Evolutionary conservation across 352 stramenopile species (phyloP).

Genomic region (Pythium monospermum): DNA sequence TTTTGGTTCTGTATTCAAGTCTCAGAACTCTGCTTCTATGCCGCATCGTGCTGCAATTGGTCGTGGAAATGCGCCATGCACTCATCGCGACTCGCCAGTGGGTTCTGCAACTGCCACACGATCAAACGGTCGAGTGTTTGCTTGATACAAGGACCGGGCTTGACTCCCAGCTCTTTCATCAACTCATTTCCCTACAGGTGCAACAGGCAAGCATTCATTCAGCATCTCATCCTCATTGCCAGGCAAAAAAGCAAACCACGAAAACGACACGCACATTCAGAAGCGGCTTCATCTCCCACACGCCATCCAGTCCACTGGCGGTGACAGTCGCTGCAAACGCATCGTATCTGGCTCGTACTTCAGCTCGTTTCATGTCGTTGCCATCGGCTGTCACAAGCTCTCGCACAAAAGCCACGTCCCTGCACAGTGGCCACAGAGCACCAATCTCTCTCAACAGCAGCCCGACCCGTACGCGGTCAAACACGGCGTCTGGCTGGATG

Average conservation of each 20-base stretch:
- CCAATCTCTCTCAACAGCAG: slow-evolving; percentile 58
- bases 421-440: slow-evolving; percentile 49
- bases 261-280: slow-evolving; percentile 42
- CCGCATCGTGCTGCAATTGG: not conserved
- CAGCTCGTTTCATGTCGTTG: slow-evolving; percentile 8
- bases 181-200: slow-evolving; percentile 55
- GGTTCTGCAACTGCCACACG: slow-evolving; percentile 54
- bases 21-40: no score
- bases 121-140: slow-evolving; percentile 50
- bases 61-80: slow-evolving; percentile 42
- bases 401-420: slow-evolving; percentile 44
- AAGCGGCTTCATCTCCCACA: slow-evolving; percentile 65
- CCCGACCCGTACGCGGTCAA: slow-evolving; percentile 47
- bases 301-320: slow-evolving; percentile 26
- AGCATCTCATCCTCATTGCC: no score
- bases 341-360: slow-evolving; percentile 31
- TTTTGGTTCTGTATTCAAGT: no score
- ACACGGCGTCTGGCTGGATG: slow-evolving; percentile 11
- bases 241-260: not conserved
- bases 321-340: slow-evolving; percentile 29
- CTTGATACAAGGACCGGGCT: slow-evolving; percentile 58
- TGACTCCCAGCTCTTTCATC: slow-evolving; percentile 50
- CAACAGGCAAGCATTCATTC: not conserved
- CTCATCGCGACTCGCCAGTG: slow-evolving; percentile 45
- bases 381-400: slow-evolving; percentile 32